A percentile compares a stretch with the other conserved stretches of the same genome.
Evolutionary conservation across 192 early-diverging fungal genomes (phyloP).

Genomic region (Rhizophlyctis rosea): DNA sequence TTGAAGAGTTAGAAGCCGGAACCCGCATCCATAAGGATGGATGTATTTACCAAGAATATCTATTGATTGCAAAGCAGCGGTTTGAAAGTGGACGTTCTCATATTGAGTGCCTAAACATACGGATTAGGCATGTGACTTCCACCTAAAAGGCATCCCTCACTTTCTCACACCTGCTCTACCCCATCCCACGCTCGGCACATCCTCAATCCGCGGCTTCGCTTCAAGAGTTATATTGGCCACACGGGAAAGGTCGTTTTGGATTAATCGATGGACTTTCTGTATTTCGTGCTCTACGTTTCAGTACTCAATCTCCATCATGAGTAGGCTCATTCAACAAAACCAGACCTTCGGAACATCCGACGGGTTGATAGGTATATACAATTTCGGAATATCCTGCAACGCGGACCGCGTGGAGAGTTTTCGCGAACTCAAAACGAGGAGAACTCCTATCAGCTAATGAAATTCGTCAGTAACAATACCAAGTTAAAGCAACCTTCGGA

Average conservation of each 20-base stretch:
- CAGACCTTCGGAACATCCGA: conserved; percentile 35
- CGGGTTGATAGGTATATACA: conserved; percentile 39
- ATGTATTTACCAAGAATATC: conserved; percentile 6
- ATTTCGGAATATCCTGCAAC: conserved; percentile 32
- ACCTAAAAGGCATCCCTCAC: no score
- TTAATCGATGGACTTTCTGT: conserved; percentile 21
- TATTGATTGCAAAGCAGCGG: conserved; percentile 20
- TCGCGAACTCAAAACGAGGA: conserved; percentile 29
- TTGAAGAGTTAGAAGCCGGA: no score
- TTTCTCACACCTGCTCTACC: conserved; percentile 16
- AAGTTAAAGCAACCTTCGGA: neutral
- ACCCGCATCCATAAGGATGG: neutral
- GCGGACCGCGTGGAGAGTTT: conserved; percentile 24
- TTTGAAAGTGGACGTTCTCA: conserved; percentile 6
- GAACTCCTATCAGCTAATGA: conserved; percentile 10
- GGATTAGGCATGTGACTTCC: no score
- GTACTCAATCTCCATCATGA: no score
- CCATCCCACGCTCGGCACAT: conserved; percentile 22
- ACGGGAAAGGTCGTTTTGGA: conserved; percentile 32
- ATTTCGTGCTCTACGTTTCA: no score
- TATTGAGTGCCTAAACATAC: neutral
- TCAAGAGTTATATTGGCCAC: conserved; percentile 22
- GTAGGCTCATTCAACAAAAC: no score
- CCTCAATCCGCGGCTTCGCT: conserved; percentile 21
- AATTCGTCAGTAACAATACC: neutral